These are phyloP conservation scores for Lyophyllum decastes DNA, from an alignment of 768 basidiomycete species.

Conservation along the genomic window DNA sequence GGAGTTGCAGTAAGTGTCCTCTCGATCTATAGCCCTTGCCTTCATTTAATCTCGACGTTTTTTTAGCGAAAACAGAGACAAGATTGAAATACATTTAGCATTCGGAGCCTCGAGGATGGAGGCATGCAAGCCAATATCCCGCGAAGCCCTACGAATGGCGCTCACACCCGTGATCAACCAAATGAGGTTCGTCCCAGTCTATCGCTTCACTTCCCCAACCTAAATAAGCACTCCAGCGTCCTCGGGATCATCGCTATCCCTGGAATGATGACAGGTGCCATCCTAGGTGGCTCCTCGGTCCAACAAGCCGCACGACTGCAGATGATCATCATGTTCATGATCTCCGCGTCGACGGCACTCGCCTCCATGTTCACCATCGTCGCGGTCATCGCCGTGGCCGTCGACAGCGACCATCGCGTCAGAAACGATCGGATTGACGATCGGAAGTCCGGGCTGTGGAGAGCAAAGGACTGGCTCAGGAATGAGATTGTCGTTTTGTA, in stretches of 20 bases:
- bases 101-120: constrained; percentile 85
- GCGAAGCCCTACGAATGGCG: constrained; percentile 77
- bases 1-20: constrained; percentile 63
- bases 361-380: constrained; percentile 67
- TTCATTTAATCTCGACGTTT: neutral
- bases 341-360: constrained; percentile 74
- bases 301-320: constrained; percentile 85
- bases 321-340: constrained; percentile 96
- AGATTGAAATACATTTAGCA: constrained; percentile 82
- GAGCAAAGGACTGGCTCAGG: constrained; percentile 16
- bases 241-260: constrained; percentile 79
- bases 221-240: constrained; percentile 42
- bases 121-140: constrained; percentile 78
- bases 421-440: constrained; percentile 61
- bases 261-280: constrained; percentile 92
- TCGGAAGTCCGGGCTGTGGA: constrained; percentile 25
- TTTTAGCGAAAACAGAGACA: constrained; percentile 81
- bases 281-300: constrained; percentile 83
- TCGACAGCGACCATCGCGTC: constrained; percentile 70
- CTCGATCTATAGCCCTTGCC: neutral
- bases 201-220: constrained; percentile 39
- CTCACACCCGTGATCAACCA: constrained; percentile 82
- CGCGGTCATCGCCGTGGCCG: constrained; percentile 57
- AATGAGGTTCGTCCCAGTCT: constrained; percentile 77
- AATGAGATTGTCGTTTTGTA: neutral